A percentile compares a stretch with the other conserved stretches of the same genome.
These are phyloP conservation scores for Boletus patriciae DNA, from an alignment of 768 basidiomycete genomes.

Conservation along the genomic window DNA sequence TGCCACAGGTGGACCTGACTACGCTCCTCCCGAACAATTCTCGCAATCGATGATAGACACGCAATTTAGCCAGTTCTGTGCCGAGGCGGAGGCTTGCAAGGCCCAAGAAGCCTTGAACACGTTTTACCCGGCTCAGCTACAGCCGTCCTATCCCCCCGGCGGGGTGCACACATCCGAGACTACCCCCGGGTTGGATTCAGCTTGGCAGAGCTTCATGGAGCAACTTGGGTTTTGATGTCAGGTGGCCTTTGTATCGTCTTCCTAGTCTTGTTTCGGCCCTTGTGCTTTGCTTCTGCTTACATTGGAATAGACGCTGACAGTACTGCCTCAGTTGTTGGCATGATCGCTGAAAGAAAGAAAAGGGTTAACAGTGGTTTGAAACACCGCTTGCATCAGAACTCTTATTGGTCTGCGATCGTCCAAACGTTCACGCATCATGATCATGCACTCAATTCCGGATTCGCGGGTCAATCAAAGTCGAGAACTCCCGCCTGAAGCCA, in stretches of 20 bases:
- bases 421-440: too few species aligned
- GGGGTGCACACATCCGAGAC: constrained; percentile 16
- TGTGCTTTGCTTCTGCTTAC: background rate
- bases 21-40: constrained; percentile 27
- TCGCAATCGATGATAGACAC: constrained; percentile 34
- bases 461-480: too few species aligned
- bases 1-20: constrained; percentile 27
- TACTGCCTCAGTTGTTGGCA: too few species aligned
- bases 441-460: too few species aligned
- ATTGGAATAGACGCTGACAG: too few species aligned
- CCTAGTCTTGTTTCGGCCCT: background rate
- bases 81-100: constrained; percentile 14
- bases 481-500: too few species aligned
- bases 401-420: too few species aligned
- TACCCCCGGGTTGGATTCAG: constrained; percentile 53
- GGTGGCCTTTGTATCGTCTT: too few species aligned
- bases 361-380: too few species aligned
- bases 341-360: too few species aligned
- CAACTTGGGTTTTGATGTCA: constrained; percentile 53
- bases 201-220: constrained; percentile 68
- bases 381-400: too few species aligned
- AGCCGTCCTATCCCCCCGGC: constrained; percentile 3
- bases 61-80: constrained; percentile 24
- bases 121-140: constrained; percentile 18
- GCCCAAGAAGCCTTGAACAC: constrained; percentile 15